These are phyloP conservation scores for Saksenaea vasiformis DNA, from an alignment of 371 early-diverging fungal genomes.

Conservation along the genomic window DNA sequence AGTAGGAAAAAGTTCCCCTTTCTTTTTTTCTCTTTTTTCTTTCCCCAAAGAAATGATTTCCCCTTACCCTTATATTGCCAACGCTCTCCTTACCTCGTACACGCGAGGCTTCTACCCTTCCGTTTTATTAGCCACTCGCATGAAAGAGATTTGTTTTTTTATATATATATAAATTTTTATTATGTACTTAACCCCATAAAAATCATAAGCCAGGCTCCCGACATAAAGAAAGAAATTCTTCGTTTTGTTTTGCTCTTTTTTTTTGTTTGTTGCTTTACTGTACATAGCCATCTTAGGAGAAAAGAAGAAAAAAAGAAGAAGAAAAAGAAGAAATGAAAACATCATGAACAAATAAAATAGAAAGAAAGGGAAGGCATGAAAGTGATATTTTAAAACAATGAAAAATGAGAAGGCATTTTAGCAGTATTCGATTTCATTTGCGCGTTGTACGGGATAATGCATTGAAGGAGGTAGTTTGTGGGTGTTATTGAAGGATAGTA, in stretches of 20 bases:
- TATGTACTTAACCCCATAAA: constrained; percentile 1
- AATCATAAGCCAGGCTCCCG: not conserved
- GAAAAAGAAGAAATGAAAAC: not conserved
- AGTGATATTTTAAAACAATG: not conserved
- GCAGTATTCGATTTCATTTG: not conserved
- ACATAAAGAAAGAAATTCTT: not conserved
- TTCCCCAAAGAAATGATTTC: not conserved
- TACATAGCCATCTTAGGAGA: not conserved
- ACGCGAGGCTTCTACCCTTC: not conserved
- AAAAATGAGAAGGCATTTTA: not conserved
- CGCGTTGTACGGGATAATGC: not conserved
- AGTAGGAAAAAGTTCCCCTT: not conserved
- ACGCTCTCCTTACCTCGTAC: not conserved
- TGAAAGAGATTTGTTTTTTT: not conserved
- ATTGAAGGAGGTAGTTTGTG: not conserved
- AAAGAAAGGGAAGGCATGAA: not conserved
- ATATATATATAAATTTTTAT: not conserved
- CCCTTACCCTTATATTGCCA: not conserved
- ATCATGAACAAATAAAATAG: not conserved
- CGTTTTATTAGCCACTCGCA: constrained; percentile 2
- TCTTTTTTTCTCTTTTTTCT: not conserved
- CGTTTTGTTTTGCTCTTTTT: not conserved
- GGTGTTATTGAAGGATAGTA: not conserved
- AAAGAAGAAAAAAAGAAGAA: not conserved
- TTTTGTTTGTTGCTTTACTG: too few relatives aligned